Evolutionary conservation across 2,329 filamentous ascomycete species (phyloP), one percentile per base, ranked within the genome.

Genomic region (Clonostachys sp.): DNA sequence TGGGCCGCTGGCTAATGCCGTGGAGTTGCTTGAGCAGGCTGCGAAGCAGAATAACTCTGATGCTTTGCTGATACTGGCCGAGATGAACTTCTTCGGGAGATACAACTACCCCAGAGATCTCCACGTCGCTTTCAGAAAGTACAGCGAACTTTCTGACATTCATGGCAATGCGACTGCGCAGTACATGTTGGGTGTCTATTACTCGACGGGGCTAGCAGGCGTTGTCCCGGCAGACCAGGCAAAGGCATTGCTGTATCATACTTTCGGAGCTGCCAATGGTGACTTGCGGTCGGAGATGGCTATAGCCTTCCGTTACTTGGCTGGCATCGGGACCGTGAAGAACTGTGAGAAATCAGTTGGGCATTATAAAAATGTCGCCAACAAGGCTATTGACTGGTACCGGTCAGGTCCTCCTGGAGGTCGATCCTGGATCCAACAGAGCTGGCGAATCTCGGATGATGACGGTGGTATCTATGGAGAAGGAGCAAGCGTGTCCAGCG

Each of bases 31-130:
- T 17, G 69, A 81, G 51, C 66, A 75, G 48, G 75, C 79, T 1
- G 74, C 77, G 13, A 64, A 66, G 14, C 67, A 74, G 51, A 80
- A 81, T 53, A 83, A 90, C 61, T 79, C 89, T 3, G 91, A 99
- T 64, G 94, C 94, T 6, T 81, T 97, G 42, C 96, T 87, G 61
- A 74, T 95, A 14, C 77, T 99, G 20, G 94, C 89, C 16, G 89
- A 99, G 63, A 86, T 99, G 78, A 96, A 95, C 72, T 97, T 97
- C 67, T 91, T 94, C 59, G 94, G 94, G 62, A 96, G 97, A 67
- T 95, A 86, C 67, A 87, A 89, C 18, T 80, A 96, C 59, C 91
- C 92, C 2, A 80, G 86, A 53, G 84, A 96, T 62, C 90, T 96
- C 56, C 74, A 80, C 34, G 76, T 81, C 43, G 89, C 94, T 0